Base-by-base conservation (phyloP, 208 protist genomes). In the Wallacemonas rigidus region DNA sequence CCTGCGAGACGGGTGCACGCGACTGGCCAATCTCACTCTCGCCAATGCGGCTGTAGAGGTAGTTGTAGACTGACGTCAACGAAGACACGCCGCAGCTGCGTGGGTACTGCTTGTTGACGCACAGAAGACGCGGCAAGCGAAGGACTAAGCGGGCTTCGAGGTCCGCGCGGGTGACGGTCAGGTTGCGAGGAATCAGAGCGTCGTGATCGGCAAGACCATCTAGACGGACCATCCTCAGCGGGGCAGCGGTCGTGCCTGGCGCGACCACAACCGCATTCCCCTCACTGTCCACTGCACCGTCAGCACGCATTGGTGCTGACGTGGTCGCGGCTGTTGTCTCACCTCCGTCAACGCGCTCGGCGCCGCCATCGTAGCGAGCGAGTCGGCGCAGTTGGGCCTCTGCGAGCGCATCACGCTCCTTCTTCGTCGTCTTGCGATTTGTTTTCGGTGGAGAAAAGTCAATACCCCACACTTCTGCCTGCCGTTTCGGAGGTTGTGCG, bases 61-160 rank as follows among this genome's bases (percentile, higher is more conserved):
- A 97, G 81, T 98, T 98, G 73, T 92, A 97, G n/a, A 96, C 72
- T 1, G 87, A 92, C 11, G 87, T 85, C 17, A 98, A 77, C 11
- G 90, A 96, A 39, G 88, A 83, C 39, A 98, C 69, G 57, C 95
- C 95, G 71, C 95, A 98, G 71, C 86, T 90, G 45, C 82, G 83
- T 41, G 95, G 95, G 82, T 98, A 98, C 75, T 98, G 95, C 73
- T 95, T 95, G 71, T 80, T 86, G 43, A 96, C 81, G 41, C 88
- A 90, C 36, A 95, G 83, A 47, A 94, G 71, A 2, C 89, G 84
- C 9, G 87, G 87, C 35, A 91, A 60, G 9, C 87, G 86, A 26
- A 97, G 73, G 36, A 83, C 82, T 2, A 95, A 78, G 26, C 93
- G 93, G 45, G 72, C 54, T 58, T 89, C 81, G 14, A 97, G 79